Evolutionary conservation across 805 yeast species (phyloP).

Genomic region (Hanseniaspora singularis): DNA sequence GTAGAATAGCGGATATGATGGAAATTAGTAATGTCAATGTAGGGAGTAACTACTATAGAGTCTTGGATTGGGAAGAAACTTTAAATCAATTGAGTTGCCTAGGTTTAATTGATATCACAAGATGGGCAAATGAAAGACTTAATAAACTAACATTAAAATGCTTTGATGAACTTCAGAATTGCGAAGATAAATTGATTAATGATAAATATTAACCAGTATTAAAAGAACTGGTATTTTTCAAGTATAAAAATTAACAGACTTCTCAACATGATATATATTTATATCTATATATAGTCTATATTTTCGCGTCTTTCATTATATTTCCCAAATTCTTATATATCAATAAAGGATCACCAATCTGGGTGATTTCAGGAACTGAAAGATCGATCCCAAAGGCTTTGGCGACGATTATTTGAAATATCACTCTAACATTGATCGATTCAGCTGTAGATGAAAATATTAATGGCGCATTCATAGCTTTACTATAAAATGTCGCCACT

Average conservation of each 20-base stretch:
- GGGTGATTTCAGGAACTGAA: slow-evolving; percentile 70
- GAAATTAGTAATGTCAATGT: slow-evolving; percentile 29
- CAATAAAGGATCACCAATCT: slow-evolving; percentile 84
- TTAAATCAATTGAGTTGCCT: slow-evolving; percentile 62
- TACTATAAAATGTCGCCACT: slow-evolving; percentile 73
- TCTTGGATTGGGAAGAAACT: slow-evolving; percentile 43
- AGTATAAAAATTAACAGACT: too few species aligned
- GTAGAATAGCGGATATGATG: slow-evolving; percentile 27
- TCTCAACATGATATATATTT: slow-evolving; percentile 15
- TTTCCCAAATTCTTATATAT: slow-evolving; percentile 39
- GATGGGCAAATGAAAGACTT: slow-evolving; percentile 53
- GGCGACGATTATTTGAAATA: slow-evolving; percentile 78
- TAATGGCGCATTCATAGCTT: slow-evolving; percentile 75
- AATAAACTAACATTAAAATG: slow-evolving; percentile 47
- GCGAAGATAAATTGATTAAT: slow-evolving; percentile 37
- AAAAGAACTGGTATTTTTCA: too few species aligned
- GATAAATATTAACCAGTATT: slow-evolving; percentile 32
- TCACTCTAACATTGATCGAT: slow-evolving; percentile 85
- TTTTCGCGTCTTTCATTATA: background rate
- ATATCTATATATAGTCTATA: background rate
- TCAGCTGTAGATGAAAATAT: slow-evolving; percentile 85
- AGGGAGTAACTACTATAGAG: slow-evolving; percentile 39
- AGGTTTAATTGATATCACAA: slow-evolving; percentile 63
- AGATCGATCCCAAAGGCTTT: slow-evolving; percentile 80
- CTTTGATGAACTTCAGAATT: slow-evolving; percentile 18